Conservation (phyloP, 768 basidiomycete species). For the Leucocoprinus birnbaumii region DNA sequence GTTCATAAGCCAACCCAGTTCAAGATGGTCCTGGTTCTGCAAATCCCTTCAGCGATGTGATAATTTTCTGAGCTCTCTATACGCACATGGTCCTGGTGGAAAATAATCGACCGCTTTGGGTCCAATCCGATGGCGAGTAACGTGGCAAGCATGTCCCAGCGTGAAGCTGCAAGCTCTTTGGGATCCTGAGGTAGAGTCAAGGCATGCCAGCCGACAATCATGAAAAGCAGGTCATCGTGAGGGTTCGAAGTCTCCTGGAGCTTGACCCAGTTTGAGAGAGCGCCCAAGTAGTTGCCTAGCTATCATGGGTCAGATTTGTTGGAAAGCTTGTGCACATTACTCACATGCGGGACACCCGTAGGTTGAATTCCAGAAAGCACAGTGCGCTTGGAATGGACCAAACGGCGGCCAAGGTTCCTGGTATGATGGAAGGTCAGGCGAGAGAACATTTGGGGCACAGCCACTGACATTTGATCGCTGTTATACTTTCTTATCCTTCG, state of each 20-base stretch:
- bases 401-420: not conserved
- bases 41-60: not conserved
- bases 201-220: slow-evolving; percentile 93
- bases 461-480: slow-evolving; percentile 20
- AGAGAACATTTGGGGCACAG: slow-evolving; percentile 27
- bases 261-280: slow-evolving; percentile 84
- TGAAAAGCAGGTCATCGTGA: slow-evolving; percentile 71
- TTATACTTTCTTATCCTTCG: not conserved
- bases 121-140: slow-evolving; percentile 86
- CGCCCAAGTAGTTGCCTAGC: slow-evolving; percentile 94
- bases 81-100: slow-evolving; percentile 87
- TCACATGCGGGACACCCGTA: slow-evolving; percentile 86
- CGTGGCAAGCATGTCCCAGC: slow-evolving; percentile 77
- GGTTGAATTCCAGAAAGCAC: slow-evolving; percentile 94
- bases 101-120: slow-evolving; percentile 68
- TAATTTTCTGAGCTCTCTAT: not conserved
- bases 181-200: slow-evolving; percentile 91
- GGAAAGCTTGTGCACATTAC: slow-evolving; percentile 16
- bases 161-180: slow-evolving; percentile 50
- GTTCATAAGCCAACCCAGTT: slow-evolving; percentile 87
- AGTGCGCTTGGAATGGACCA: slow-evolving; percentile 28
- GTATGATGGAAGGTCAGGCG: slow-evolving; percentile 7
- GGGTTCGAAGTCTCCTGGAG: slow-evolving; percentile 61
- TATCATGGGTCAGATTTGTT: slow-evolving; percentile 27
- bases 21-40: slow-evolving; percentile 81